Base-by-base conservation (phyloP, 2,329 filamentous ascomycete species). In the Penicillium palitans region DNA sequence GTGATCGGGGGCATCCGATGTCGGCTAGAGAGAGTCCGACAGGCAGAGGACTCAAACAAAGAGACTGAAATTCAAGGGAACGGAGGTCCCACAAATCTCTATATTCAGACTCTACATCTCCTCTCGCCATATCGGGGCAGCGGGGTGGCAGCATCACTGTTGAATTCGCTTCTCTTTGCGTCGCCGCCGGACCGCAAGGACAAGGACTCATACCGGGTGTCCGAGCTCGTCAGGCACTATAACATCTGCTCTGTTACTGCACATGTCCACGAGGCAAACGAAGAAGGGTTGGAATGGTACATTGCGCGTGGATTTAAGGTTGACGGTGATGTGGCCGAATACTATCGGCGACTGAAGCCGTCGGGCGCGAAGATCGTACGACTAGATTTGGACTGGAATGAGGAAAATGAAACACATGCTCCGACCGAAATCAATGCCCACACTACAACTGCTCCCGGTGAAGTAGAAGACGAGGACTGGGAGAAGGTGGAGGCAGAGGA, bases 221-320 rank as follows among this genome's bases (percentile, higher is more conserved):
- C 76, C 12, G 62, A 69, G 6, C 65, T 78, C 10, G 76, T 81
- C 5, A 75, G 77, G 33, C 74, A 80, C 55, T 81, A 85, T 61
- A 78, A 79, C 27, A 79, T 83, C 27, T 72, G 71, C 12, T 77
- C 74, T 15, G 79, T 87, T 21, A 84, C 82, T 2, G 86, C 86
- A 12, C 86, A 88, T 70, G 85, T 87, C 0, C 87, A 87, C 79
- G 84, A 86, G 63, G 81, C 80, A 24, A 88, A 88, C 56, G 76
- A 80, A 19, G 84, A 86, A 49, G 86, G 79, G 0, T 65, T 86
- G 62, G 77, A 79, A 48, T 88, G 86, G 86, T 88, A 88, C 73
- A 68, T 71, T 45, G 81, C 82, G 61, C 77, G 84, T 5, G 84
- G 82, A 0, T 88, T 88, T 60, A 75, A 76, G 60, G 62, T 78